These are phyloP conservation scores for Brassica balearica DNA, from an alignment of 441 rosid genomes.

Conservation along the genomic window DNA sequence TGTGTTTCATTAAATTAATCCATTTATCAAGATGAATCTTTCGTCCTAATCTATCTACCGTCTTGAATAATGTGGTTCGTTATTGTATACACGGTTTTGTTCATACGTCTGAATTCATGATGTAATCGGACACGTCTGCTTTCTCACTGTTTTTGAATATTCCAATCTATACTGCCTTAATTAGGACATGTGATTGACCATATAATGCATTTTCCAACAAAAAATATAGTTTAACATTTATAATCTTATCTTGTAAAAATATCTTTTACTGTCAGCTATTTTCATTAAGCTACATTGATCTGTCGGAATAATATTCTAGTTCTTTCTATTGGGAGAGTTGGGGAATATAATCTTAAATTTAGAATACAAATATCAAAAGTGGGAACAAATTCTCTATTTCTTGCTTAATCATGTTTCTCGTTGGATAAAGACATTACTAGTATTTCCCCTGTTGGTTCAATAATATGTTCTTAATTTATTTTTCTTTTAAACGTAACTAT, in stretches of 20 bases:
- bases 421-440: not conserved
- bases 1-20: conserved; percentile 2
- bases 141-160: conserved; percentile 12
- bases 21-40: not conserved
- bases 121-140: not conserved
- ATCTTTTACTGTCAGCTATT: not conserved
- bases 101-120: not conserved
- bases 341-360: not conserved
- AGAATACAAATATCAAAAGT: not conserved
- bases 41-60: conserved; percentile 2
- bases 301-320: not conserved
- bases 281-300: not conserved
- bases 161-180: not conserved
- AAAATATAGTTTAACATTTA: not conserved
- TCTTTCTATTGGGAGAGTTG: not conserved
- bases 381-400: not conserved
- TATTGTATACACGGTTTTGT: conserved; percentile 4
- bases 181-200: not conserved
- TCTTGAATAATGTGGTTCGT: conserved; percentile 28
- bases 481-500: too few relatives aligned
- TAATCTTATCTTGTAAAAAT: not conserved
- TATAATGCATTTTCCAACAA: not conserved
- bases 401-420: not conserved
- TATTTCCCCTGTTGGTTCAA: not conserved
- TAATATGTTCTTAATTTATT: not conserved